Evolutionary conservation across 306 rosid species (phyloP).

Genomic region (Sophora flavescens): DNA sequence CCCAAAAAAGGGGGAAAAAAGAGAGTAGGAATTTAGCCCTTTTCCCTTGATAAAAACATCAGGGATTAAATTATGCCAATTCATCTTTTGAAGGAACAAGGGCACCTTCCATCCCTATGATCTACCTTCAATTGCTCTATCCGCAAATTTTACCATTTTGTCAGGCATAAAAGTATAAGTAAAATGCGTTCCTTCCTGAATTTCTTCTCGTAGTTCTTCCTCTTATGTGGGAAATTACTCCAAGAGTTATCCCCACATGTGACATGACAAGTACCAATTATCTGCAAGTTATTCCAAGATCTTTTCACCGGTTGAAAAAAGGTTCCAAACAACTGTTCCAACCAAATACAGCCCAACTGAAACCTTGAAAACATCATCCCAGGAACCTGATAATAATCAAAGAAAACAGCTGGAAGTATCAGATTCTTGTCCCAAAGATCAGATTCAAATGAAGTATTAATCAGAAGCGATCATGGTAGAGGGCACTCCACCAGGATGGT

Average conservation of each 20-base stretch:
- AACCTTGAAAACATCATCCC: conserved; percentile 98
- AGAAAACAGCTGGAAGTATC: conserved; percentile 3
- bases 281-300: conserved; percentile 65
- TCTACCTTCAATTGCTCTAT: conserved; percentile 28
- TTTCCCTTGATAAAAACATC: conserved; percentile 37
- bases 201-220: conserved; percentile 24
- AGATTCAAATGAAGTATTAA: conserved; percentile 16
- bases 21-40: conserved; percentile 29
- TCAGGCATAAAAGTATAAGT: conserved; percentile 36
- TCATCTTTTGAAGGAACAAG: conserved; percentile 32
- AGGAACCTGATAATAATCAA: conserved; percentile 71
- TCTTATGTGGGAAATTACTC: conserved; percentile 34
- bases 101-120: conserved; percentile 16
- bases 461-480: conserved; percentile 10
- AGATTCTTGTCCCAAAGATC: conserved; percentile 27
- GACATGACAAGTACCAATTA: conserved; percentile 26
- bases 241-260: conserved; percentile 38
- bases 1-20: conserved; percentile 38
- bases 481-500: background rate
- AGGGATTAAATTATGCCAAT: conserved; percentile 36
- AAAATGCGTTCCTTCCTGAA: conserved; percentile 36
- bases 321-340: conserved; percentile 96
- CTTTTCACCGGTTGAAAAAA: conserved; percentile 95
- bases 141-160: conserved; percentile 43
- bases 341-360: conserved; percentile 91